These are phyloP conservation scores for Dissoconium aciculare DNA, from an alignment of 2,329 filamentous ascomycete genomes.

Conservation along the genomic window DNA sequence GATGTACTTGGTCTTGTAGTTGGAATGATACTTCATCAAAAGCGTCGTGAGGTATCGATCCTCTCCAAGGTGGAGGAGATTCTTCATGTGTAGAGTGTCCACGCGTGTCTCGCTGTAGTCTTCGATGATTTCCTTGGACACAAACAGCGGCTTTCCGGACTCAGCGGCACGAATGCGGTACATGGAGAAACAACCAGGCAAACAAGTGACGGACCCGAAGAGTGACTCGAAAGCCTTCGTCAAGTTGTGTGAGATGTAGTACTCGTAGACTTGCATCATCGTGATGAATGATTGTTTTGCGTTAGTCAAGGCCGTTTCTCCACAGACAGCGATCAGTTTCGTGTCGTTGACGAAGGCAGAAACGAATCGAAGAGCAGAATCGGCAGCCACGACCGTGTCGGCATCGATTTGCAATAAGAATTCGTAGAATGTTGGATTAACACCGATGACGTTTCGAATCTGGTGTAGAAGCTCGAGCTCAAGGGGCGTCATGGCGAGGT, in stretches of 20 bases:
- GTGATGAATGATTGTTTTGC: conserved; percentile 86
- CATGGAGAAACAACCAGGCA: conserved; percentile 98
- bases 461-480: conserved; percentile 98
- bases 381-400: conserved; percentile 82
- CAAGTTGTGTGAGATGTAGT: conserved; percentile 97
- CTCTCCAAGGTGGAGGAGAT: conserved; percentile 86
- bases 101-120: conserved; percentile 85
- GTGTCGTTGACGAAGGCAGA: conserved; percentile 83
- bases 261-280: conserved; percentile 99
- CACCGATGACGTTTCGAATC: conserved; percentile 97
- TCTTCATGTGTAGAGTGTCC: conserved; percentile 98
- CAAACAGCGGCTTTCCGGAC: conserved; percentile 87
- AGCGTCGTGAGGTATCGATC: conserved; percentile 95
- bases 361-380: conserved; percentile 85
- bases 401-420: conserved; percentile 96
- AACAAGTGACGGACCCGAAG: conserved; percentile 92
- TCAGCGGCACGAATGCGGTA: conserved; percentile 92
- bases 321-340: conserved; percentile 81
- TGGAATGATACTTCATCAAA: conserved; percentile 77
- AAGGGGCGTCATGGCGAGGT: conserved; percentile 83
- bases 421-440: conserved; percentile 93
- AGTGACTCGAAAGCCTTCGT: conserved; percentile 94
- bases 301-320: conserved; percentile 86
- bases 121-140: conserved; percentile 81
- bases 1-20: conserved; percentile 98